These are phyloP conservation scores for Hymenoscyphus repandus DNA, from an alignment of 2,329 filamentous ascomycete genomes.

Conservation along the genomic window DNA sequence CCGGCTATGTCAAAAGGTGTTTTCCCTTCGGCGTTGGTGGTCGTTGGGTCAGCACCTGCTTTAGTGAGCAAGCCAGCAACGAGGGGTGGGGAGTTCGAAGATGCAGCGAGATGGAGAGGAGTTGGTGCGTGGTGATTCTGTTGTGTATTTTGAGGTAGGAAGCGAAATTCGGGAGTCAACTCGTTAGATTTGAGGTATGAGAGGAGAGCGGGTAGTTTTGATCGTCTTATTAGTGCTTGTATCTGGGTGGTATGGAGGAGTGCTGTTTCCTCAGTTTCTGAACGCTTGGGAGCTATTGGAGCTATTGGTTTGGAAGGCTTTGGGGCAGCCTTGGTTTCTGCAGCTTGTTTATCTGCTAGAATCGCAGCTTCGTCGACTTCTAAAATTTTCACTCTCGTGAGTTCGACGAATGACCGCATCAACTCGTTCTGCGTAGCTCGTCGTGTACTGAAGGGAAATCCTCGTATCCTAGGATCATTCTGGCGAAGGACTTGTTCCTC, in stretches of 20 bases:
- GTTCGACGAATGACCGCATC: constrained; percentile 88
- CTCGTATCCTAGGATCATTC: constrained; percentile 74
- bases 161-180: constrained; percentile 66
- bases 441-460: constrained; percentile 89
- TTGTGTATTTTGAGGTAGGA: constrained; percentile 61
- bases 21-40: constrained; percentile 69
- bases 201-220: constrained; percentile 80
- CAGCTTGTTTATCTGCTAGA: constrained; percentile 42
- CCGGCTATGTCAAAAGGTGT: constrained; percentile 83
- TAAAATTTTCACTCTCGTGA: constrained; percentile 82
- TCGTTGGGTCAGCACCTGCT: constrained; percentile 66
- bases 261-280: constrained; percentile 78
- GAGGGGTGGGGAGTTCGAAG: constrained; percentile 73
- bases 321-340: constrained; percentile 37
- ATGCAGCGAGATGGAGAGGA: constrained; percentile 78
- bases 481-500: constrained; percentile 77
- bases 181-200: constrained; percentile 77
- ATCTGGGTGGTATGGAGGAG: constrained; percentile 83
- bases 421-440: constrained; percentile 90
- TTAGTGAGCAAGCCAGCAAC: constrained; percentile 72
- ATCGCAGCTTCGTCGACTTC: constrained; percentile 66
- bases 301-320: constrained; percentile 40
- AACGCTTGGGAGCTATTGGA: constrained; percentile 52
- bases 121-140: constrained; percentile 74
- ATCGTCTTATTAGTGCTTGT: constrained; percentile 80